Evolutionary conservation across 176 grass and related monocot species (phyloP).

Genomic region (Juncus inflexus): DNA sequence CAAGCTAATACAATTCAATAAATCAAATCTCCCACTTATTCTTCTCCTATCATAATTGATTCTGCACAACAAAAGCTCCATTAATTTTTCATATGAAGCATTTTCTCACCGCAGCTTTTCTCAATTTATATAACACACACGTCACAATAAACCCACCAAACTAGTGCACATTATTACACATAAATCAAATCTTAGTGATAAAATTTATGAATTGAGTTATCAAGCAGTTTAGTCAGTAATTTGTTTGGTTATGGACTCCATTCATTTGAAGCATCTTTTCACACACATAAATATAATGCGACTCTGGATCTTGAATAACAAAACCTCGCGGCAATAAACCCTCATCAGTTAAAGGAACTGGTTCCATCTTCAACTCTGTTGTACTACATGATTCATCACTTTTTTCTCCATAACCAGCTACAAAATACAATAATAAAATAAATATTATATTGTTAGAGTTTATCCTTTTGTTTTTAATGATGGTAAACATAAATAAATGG

Average conservation of each 20-base stretch:
- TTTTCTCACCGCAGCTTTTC: too few relatives aligned
- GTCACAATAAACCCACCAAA: neutral
- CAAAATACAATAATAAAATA: conserved; percentile 13
- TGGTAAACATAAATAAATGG: too few relatives aligned
- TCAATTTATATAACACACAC: too few relatives aligned
- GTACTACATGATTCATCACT: conserved; percentile 26
- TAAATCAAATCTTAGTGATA: neutral
- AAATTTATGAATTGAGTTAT: neutral
- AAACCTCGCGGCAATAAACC: conserved; percentile 55
- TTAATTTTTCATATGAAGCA: too few relatives aligned
- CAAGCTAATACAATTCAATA: too few relatives aligned
- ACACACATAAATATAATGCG: conserved; percentile 77
- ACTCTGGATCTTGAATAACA: conserved; percentile 82
- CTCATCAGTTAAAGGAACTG: conserved; percentile 50
- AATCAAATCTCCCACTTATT: too few relatives aligned
- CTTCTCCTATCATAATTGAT: too few relatives aligned
- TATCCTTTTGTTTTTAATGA: too few relatives aligned
- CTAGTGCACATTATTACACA: neutral
- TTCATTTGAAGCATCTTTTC: conserved; percentile 34
- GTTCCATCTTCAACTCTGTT: conserved; percentile 40
- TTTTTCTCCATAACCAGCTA: conserved; percentile 53
- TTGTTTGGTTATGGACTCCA: conserved; percentile 12
- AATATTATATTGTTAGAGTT: too few relatives aligned
- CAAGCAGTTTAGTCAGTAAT: neutral
- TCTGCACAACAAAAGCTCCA: too few relatives aligned